These are phyloP conservation scores for Flaveria bidentis DNA, from an alignment of 129 eudicot species.

Conservation along the genomic window DNA sequence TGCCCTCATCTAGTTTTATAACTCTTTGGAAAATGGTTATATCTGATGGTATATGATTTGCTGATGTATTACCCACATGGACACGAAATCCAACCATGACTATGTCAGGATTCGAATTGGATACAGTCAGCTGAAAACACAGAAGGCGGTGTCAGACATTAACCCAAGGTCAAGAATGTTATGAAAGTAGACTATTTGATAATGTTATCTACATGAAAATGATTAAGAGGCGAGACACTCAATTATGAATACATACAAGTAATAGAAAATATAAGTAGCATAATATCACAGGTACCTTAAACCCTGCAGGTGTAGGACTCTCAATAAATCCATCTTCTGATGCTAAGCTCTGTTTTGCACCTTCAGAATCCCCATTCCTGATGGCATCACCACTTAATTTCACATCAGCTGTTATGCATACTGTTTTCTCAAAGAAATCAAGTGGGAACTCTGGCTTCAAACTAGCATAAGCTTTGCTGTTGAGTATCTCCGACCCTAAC, in stretches of 20 bases:
- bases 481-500: conserved; percentile 80
- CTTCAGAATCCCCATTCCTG: conserved; percentile 92
- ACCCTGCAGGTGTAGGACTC: conserved; percentile 81
- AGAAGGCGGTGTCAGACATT: conserved; percentile 4
- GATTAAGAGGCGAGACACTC: conserved; percentile 5
- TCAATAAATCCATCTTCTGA: conserved; percentile 96
- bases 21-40: conserved; percentile 89
- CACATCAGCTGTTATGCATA: conserved; percentile 90
- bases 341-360: conserved; percentile 90
- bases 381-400: conserved; percentile 91
- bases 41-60: conserved; percentile 93
- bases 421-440: conserved; percentile 92
- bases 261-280: background rate
- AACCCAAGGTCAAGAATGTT: conserved; percentile 5
- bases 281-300: conserved; percentile 59
- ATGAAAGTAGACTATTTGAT: background rate
- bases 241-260: conserved; percentile 7
- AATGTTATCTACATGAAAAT: background rate
- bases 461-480: conserved; percentile 89
- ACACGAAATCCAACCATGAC: conserved; percentile 97
- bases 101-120: conserved; percentile 91
- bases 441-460: conserved; percentile 91
- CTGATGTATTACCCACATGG: conserved; percentile 93
- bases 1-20: conserved; percentile 89
- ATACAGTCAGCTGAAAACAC: conserved; percentile 66